Conservation (phyloP, 495 filamentous ascomycete genomes). For the Aspergillus nidulans region DNA sequence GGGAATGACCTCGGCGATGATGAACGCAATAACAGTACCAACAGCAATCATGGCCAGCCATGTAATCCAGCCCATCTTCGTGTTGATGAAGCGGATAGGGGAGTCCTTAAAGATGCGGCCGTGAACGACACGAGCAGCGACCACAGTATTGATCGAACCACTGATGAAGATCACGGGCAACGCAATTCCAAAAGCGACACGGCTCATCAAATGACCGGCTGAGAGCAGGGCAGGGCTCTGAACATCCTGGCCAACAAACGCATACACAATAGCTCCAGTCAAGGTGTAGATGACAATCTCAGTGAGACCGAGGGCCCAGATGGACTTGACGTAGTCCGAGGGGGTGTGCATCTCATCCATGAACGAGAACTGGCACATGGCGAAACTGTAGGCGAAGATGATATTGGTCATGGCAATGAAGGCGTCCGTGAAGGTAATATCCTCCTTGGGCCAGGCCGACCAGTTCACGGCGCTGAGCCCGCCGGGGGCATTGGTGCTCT, state of each 20-base stretch:
- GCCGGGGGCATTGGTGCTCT: slow-evolving; percentile 29
- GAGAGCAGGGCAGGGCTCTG: slow-evolving; percentile 62
- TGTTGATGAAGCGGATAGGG: slow-evolving; percentile 54
- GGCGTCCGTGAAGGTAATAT: slow-evolving; percentile 28
- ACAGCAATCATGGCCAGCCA: slow-evolving; percentile 52
- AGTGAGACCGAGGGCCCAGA: slow-evolving; percentile 52
- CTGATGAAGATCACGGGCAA: slow-evolving; percentile 68
- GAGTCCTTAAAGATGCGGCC: slow-evolving; percentile 52
- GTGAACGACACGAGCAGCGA: slow-evolving; percentile 56
- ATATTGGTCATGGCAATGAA: slow-evolving; percentile 68
- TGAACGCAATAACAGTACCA: slow-evolving; percentile 56
- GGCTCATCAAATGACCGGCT: slow-evolving; percentile 52
- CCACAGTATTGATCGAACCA: slow-evolving; percentile 58
- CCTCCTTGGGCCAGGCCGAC: slow-evolving; percentile 36
- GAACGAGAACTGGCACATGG: slow-evolving; percentile 65
- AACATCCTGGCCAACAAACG: slow-evolving; percentile 61
- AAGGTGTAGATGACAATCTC: slow-evolving; percentile 65
- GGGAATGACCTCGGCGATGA: slow-evolving; percentile 64
- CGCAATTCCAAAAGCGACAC: slow-evolving; percentile 68
- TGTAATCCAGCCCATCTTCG: slow-evolving; percentile 49
- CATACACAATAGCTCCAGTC: slow-evolving; percentile 62
- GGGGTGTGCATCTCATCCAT: slow-evolving; percentile 72
- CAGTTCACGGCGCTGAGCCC: slow-evolving; percentile 30
- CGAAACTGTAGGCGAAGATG: slow-evolving; percentile 61
- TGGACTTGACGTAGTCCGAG: slow-evolving; percentile 56